phyloP scores from a whole-genome alignment of 225 moss, liverwort and hornwort genomes.

The Pleurozium schreberi region DNA sequence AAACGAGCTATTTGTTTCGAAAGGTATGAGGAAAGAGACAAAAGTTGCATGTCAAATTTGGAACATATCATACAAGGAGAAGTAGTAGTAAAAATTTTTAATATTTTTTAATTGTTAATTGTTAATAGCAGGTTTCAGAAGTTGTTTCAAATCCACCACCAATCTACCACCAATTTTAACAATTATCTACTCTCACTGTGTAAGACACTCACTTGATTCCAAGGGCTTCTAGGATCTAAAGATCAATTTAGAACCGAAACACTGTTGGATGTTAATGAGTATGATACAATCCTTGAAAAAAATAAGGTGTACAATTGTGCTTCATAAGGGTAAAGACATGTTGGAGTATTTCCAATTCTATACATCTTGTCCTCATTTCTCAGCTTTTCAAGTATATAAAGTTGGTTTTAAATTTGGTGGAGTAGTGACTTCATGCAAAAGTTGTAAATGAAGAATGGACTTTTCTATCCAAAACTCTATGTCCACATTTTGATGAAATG shows the following conservation, averaged over 20 bases:
- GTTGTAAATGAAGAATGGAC: neutral
- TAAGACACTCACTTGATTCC: accelerated
- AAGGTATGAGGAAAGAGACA: neutral
- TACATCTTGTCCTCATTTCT: neutral
- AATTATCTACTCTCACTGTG: neutral
- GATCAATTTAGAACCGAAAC: accelerated
- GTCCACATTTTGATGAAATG: neutral
- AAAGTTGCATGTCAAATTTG: neutral
- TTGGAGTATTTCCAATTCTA: too few relatives aligned
- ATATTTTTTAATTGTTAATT: too few relatives aligned
- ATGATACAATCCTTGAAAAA: accelerated
- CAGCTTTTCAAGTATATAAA: neutral
- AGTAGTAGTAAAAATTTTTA: too few relatives aligned
- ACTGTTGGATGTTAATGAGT: neutral
- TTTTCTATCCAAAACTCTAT: accelerated
- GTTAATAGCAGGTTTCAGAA: too few relatives aligned
- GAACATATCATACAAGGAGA: too few relatives aligned
- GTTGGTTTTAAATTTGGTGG: neutral
- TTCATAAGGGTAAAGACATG: too few relatives aligned
- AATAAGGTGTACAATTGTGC: neutral
- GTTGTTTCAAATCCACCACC: neutral
- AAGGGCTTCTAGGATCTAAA: neutral
- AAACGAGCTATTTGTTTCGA: neutral
- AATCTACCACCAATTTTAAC: neutral
- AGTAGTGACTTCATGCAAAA: too few relatives aligned